A percentile compares a stretch with the other conserved stretches of the same genome.
Evolutionary conservation across 805 yeast species (phyloP).

Genomic region (Saturnispora galanensis): DNA sequence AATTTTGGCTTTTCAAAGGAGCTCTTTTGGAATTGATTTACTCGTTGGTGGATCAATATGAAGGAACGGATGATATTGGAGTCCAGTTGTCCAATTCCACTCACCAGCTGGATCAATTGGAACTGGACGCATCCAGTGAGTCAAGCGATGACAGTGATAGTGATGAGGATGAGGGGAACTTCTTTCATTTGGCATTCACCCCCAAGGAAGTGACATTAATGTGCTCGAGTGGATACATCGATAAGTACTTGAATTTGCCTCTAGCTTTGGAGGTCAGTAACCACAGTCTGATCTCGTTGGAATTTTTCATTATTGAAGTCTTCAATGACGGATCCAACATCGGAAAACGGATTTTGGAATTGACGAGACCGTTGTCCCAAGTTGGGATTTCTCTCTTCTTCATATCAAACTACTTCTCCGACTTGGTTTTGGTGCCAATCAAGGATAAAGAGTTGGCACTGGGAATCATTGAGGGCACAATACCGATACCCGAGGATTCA

Average conservation of each 20-base stretch:
- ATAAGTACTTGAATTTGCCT: slow-evolving; percentile 30
- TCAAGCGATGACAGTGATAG: neutral
- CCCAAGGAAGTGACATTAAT: slow-evolving; percentile 56
- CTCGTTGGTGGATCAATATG: slow-evolving; percentile 25
- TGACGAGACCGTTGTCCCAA: slow-evolving; percentile 49
- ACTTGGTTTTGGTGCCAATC: slow-evolving; percentile 50
- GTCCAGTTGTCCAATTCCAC: slow-evolving; percentile 7
- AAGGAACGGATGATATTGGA: slow-evolving; percentile 9
- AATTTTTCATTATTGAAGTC: slow-evolving; percentile 45
- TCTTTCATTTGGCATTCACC: slow-evolving; percentile 53
- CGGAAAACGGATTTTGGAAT: slow-evolving; percentile 42
- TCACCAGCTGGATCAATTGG: slow-evolving; percentile 2
- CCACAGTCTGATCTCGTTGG: slow-evolving; percentile 33
- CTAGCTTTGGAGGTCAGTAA: slow-evolving; percentile 27
- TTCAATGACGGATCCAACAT: slow-evolving; percentile 51
- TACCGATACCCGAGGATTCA: no score
- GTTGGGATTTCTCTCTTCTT: slow-evolving; percentile 52
- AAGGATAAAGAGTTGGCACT: slow-evolving; percentile 35
- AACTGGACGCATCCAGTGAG: slow-evolving; percentile 2
- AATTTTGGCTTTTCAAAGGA: slow-evolving; percentile 44
- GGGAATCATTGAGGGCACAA: slow-evolving; percentile 29
- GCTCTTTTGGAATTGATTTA: slow-evolving; percentile 41
- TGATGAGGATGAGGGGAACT: slow-evolving; percentile 32
- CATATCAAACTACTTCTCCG: slow-evolving; percentile 53
- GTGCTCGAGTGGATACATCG: slow-evolving; percentile 34